A percentile compares a stretch with the other conserved stretches of the same genome.
phyloP scores from a whole-genome alignment of 495 filamentous ascomycete genomes.

The Oidiodendron maius region DNA sequence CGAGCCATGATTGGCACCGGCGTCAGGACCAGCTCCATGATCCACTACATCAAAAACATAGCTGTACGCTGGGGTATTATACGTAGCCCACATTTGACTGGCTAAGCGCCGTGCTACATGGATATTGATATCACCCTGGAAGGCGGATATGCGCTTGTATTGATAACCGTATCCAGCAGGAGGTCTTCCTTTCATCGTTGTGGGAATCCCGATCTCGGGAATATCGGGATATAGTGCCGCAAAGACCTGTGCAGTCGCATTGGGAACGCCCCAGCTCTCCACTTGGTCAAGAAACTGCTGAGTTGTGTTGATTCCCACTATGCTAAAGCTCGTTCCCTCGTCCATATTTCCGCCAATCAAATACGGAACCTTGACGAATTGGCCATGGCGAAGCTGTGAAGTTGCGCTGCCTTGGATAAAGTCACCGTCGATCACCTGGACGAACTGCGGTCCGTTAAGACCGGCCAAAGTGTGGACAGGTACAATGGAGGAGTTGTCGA shows the following conservation, averaged over 20 bases:
- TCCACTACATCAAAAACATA: slow-evolving; percentile 35
- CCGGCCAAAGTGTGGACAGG: neutral
- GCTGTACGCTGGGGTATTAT: slow-evolving; percentile 30
- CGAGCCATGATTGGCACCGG: slow-evolving; percentile 33
- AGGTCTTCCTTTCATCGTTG: slow-evolving; percentile 8
- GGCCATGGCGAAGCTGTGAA: slow-evolving; percentile 27
- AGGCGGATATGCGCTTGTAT: neutral
- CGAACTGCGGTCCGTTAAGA: slow-evolving; percentile 22
- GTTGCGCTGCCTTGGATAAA: slow-evolving; percentile 30
- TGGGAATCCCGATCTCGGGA: slow-evolving; percentile 11
- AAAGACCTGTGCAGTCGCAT: slow-evolving; percentile 6
- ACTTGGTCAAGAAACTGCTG: slow-evolving; percentile 27
- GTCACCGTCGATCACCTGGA: slow-evolving; percentile 46
- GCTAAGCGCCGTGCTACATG: slow-evolving; percentile 30
- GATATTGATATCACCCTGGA: slow-evolving; percentile 30
- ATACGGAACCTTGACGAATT: slow-evolving; percentile 44
- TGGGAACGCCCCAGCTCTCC: neutral
- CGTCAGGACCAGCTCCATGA: slow-evolving; percentile 9
- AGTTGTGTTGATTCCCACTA: slow-evolving; percentile 35
- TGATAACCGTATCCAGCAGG: neutral
- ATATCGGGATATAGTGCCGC: slow-evolving; percentile 16
- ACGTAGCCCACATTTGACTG: slow-evolving; percentile 29
- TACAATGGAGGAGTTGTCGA: slow-evolving; percentile 14
- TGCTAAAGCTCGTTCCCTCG: slow-evolving; percentile 48
- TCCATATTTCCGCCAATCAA: slow-evolving; percentile 53